Evolutionary conservation across 2,329 filamentous ascomycete species (phyloP).

Genomic region (Alternaria metachromatica): DNA sequence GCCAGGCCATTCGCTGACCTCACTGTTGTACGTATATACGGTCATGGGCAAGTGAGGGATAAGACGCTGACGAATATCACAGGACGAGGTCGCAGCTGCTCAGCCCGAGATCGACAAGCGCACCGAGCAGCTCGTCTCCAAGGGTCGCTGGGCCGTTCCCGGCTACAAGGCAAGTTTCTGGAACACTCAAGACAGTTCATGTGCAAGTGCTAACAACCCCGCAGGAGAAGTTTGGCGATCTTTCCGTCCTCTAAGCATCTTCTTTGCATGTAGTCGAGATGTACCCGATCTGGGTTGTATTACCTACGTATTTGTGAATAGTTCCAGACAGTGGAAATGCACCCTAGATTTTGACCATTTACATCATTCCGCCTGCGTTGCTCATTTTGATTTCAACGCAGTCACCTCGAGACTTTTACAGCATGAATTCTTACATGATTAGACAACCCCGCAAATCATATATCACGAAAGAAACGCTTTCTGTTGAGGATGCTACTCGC

Average conservation of each 20-base stretch:
- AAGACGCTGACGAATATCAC: constrained; percentile 29
- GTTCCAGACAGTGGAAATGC: constrained; percentile 43
- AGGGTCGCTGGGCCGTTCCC: constrained; percentile 97
- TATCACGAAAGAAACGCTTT: background rate
- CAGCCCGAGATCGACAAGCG: constrained; percentile 98
- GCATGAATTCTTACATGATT: background rate
- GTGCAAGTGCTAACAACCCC: constrained; percentile 56
- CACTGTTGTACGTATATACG: constrained; percentile 79
- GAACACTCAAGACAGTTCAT: background rate
- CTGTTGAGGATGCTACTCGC: background rate
- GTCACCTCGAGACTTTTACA: background rate
- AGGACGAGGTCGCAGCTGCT: constrained; percentile 95
- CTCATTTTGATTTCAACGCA: background rate
- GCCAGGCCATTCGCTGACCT: constrained; percentile 95
- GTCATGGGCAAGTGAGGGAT: constrained; percentile 2
- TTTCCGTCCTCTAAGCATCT: constrained; percentile 82
- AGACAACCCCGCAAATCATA: background rate
- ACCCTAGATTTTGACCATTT: constrained; percentile 22
- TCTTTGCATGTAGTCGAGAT: constrained; percentile 33
- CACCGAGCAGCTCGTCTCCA: constrained; percentile 91
- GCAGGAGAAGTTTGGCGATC: constrained; percentile 98
- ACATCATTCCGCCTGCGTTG: background rate
- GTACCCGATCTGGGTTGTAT: constrained; percentile 47
- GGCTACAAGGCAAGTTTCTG: constrained; percentile 87
- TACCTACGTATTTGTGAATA: constrained; percentile 51